phyloP scores from a whole-genome alignment of 148 eudicot genomes.

The Rhododendron kiyosumense region DNA sequence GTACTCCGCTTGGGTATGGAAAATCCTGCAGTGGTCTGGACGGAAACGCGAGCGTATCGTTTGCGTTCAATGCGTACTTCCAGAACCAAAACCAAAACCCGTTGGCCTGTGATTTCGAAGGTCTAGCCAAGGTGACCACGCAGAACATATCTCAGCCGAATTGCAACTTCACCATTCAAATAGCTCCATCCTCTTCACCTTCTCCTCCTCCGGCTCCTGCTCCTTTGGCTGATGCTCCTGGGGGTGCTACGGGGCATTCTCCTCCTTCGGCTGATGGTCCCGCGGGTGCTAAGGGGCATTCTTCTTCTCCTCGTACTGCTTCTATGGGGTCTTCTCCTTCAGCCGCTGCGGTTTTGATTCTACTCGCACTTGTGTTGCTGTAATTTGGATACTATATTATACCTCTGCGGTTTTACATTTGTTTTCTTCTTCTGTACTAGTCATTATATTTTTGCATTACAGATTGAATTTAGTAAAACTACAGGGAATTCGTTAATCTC shows the following conservation, averaged over 20 bases:
- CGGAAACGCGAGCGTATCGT: slow-evolving; percentile 58
- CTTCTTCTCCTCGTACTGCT: not conserved
- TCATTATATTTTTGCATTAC: not conserved
- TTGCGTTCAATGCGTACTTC: slow-evolving; percentile 70
- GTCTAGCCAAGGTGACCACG: slow-evolving; percentile 51
- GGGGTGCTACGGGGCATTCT: not conserved
- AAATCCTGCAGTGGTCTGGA: slow-evolving; percentile 70
- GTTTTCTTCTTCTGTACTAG: not conserved
- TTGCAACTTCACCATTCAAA: slow-evolving; percentile 77
- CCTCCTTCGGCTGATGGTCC: not conserved
- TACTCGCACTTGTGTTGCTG: not conserved
- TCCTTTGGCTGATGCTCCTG: not conserved
- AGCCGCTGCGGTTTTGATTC: not conserved
- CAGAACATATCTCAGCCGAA: slow-evolving; percentile 57
- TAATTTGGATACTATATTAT: not conserved
- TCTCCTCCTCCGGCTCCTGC: not conserved
- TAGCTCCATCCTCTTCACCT: slow-evolving; percentile 29
- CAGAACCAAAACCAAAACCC: slow-evolving; percentile 59
- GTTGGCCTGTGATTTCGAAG: slow-evolving; percentile 55
- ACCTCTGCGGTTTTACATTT: not conserved
- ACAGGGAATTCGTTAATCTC: not conserved
- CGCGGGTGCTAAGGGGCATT: not conserved
- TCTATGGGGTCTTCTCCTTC: not conserved
- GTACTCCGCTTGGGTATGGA: slow-evolving; percentile 75
- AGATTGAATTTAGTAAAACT: not conserved